Evolutionary conservation across 257 asterid species (phyloP).

Genomic region (Gentiana dahurica): DNA sequence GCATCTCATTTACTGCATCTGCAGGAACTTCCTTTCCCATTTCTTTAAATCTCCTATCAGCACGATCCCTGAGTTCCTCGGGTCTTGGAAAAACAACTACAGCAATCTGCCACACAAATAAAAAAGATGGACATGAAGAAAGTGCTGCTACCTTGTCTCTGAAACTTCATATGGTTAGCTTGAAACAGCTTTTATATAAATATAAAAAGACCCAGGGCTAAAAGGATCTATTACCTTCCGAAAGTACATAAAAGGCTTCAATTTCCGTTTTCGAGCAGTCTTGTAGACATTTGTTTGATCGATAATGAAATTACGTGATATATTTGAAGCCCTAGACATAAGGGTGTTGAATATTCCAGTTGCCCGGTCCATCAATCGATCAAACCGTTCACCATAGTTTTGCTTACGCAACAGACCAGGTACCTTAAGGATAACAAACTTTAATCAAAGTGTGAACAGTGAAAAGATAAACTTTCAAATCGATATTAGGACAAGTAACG

Average conservation of each 20-base stretch:
- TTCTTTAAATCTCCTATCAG: constrained; percentile 33
- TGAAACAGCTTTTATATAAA: background rate
- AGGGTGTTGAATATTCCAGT: constrained; percentile 42
- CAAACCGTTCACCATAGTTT: constrained; percentile 28
- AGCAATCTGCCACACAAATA: constrained; percentile 31
- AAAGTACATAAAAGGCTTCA: constrained; percentile 39
- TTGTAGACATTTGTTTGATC: constrained; percentile 52
- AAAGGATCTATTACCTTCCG: constrained; percentile 25
- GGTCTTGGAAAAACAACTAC: constrained; percentile 41
- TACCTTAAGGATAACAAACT: constrained; percentile 23
- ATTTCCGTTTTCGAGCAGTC: constrained; percentile 45
- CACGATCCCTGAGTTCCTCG: constrained; percentile 37
- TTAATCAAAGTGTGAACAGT: background rate
- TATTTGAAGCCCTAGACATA: constrained; percentile 44
- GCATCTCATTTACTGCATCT: constrained; percentile 39
- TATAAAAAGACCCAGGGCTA: background rate
- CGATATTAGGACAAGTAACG: background rate
- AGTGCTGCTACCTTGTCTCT: background rate
- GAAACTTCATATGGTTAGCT: too few relatives aligned
- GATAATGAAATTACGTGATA: constrained; percentile 48
- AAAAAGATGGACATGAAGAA: background rate
- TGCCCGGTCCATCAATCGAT: constrained; percentile 42
- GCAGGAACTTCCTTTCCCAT: constrained; percentile 45
- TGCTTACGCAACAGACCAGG: constrained; percentile 34
- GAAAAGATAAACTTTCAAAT: background rate